Evolutionary conservation across 1,139 yeast species (phyloP), one percentile per base, ranked within the genome.

Genomic region (Hemisphaericaspora xylanilytica): DNA sequence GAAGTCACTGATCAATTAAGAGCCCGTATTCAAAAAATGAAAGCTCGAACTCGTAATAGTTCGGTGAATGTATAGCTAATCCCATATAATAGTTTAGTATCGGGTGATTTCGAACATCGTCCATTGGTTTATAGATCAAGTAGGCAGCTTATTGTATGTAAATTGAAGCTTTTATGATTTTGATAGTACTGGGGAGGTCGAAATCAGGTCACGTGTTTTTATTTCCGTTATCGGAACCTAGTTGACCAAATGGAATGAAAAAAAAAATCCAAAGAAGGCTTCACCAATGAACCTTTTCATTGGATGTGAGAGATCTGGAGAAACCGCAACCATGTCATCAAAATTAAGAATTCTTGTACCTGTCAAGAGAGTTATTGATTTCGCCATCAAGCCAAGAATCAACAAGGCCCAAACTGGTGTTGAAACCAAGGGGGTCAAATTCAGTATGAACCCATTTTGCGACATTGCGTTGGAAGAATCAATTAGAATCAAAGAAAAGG

Each of bases 401-500:
- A 90, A 89, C 70, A 82, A 87, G 63, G 71, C 95, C 12, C 80
- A 80, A 42, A 84, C 89, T 10, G 96, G 94, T 3, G 82, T 92
- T 38, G 96, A 89, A 54, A 82, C 92, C 42, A 80, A 85, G 50
- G 97, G 97, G 41, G 89, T 88, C 52, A 90, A 90, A 67, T 89
- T 85, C 73, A 80, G 90, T 57, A 88, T 92, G 63, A 92, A 92
- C 62, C 98, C 98, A 40, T 92, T 92, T 65, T 94, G 96, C 66
- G 98, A 92, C 64, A 92, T 92, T 59, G 98, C 98, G 12, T 70
- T 76, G 40, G 98, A 92, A 65, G 98, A 92, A 63, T 95, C 97
- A 3, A 71, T 90, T 37, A 77, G 84, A 52, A 74, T 92, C 50
- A 80, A 78, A 54, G 92, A 86, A 54, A 71, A 72, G 34, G 63